Conservation (phyloP, 2,329 filamentous ascomycete genomes). For the Microascus cirrosus region DNA sequence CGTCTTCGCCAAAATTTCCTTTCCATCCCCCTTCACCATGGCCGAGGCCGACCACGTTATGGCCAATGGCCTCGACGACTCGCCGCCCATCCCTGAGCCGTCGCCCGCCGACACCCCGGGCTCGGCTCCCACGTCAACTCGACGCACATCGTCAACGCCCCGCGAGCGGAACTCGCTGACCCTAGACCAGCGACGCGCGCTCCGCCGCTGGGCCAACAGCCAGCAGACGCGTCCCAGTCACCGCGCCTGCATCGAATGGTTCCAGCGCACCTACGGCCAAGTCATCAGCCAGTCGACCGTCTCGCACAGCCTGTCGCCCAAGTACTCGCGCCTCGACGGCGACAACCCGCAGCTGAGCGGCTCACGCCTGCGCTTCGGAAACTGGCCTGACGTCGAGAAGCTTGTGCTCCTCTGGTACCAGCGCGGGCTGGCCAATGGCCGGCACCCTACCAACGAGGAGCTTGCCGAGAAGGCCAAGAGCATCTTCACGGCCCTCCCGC, state of each 20-base stretch:
- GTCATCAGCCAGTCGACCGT: conserved; percentile 53
- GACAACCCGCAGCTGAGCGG: conserved; percentile 50
- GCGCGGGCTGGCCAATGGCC: conserved; percentile 37
- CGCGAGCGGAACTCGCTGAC: conserved; percentile 49
- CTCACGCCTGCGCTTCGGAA: conserved; percentile 49
- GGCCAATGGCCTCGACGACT: conserved; percentile 9
- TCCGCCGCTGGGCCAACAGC: conserved; percentile 47
- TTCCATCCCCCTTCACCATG: neutral
- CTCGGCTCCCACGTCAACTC: conserved; percentile 4
- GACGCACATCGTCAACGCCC: conserved; percentile 8
- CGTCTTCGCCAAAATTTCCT: neutral
- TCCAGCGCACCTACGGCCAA: conserved; percentile 44
- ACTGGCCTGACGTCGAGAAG: conserved; percentile 53
- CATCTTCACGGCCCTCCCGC: conserved; percentile 46
- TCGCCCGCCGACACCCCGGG: conserved; percentile 11
- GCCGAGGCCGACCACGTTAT: conserved; percentile 24
- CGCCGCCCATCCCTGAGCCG: conserved; percentile 18
- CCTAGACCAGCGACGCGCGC: conserved; percentile 49
- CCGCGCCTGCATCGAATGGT: conserved; percentile 54
- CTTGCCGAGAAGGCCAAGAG: conserved; percentile 50
- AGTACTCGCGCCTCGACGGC: conserved; percentile 50
- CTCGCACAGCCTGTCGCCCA: conserved; percentile 49
- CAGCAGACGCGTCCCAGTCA: conserved; percentile 46
- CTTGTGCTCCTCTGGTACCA: conserved; percentile 45
- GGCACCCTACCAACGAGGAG: conserved; percentile 51